phyloP scores from a whole-genome alignment of 2,329 filamentous ascomycete genomes.

The Trichoderma harzianum region DNA sequence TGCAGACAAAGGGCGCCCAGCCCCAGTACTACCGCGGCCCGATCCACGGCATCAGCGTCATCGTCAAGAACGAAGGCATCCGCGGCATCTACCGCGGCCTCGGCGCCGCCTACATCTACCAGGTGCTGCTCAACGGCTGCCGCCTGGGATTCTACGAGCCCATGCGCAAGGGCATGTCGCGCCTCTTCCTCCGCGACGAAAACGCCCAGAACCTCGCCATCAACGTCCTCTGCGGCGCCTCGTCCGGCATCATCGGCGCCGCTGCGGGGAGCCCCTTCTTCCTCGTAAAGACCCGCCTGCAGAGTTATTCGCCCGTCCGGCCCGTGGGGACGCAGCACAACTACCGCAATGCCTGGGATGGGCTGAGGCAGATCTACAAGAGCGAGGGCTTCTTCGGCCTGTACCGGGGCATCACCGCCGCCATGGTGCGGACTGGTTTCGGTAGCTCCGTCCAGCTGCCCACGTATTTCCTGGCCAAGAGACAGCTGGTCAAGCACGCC shows the following conservation, averaged over 20 bases:
- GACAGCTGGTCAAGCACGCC: slow-evolving; percentile 74
- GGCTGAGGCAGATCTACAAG: slow-evolving; percentile 73
- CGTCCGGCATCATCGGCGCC: slow-evolving; percentile 85
- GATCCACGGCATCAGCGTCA: slow-evolving; percentile 85
- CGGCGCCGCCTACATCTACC: slow-evolving; percentile 91
- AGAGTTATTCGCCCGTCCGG: slow-evolving; percentile 87
- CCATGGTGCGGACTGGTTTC: slow-evolving; percentile 94
- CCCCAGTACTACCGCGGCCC: slow-evolving; percentile 88
- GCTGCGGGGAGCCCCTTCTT: slow-evolving; percentile 96
- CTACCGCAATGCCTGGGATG: slow-evolving; percentile 83
- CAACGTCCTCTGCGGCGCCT: slow-evolving; percentile 90
- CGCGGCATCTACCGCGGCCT: slow-evolving; percentile 84
- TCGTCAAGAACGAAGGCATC: slow-evolving; percentile 84
- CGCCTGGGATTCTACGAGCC: slow-evolving; percentile 97
- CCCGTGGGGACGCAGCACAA: slow-evolving; percentile 96
- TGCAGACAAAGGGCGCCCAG: slow-evolving; percentile 81
- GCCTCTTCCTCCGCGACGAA: slow-evolving; percentile 66
- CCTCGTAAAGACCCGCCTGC: slow-evolving; percentile 92
- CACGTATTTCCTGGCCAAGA: slow-evolving; percentile 97
- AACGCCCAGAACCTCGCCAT: slow-evolving; percentile 79
- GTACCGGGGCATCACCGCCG: slow-evolving; percentile 86
- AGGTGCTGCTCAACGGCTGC: slow-evolving; percentile 93
- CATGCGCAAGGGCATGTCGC: slow-evolving; percentile 69
- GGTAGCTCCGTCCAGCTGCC: slow-evolving; percentile 94
- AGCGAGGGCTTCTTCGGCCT: slow-evolving; percentile 75